Evolutionary conservation across 306 rosid genomes (phyloP), one percentile per base, ranked within the genome.

Genomic region (Vigna hirtella): DNA sequence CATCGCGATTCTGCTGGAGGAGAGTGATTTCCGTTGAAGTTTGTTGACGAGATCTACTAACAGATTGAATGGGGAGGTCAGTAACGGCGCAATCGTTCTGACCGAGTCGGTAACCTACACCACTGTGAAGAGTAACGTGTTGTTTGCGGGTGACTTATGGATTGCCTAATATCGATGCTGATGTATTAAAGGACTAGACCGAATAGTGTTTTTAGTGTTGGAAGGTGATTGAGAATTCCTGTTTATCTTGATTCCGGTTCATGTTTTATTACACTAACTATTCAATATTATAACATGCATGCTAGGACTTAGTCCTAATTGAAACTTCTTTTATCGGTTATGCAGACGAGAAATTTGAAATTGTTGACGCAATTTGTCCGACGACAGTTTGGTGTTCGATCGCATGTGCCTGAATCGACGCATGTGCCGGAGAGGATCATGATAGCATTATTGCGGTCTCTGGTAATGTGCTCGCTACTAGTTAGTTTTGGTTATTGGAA

Each of bases 191-290:
- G 80, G 98, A 95, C 47, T 83, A 84, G 9, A 89, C 98, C 0
- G 82, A 86, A 10, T 84, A 88, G 1, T 91, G 96, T 40, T 90
- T 95, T 5, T 95, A 97, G 99, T 95, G 99, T 74, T 95, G 99
- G 99, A 97, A 95, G 99, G 99, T 95, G 73, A 76, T 70, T 24
- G 0, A 13, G 5, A 3, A 63, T 51, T 63, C 12, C 0, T 64
- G 17, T 1, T 61, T 38, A 2, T 9, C 22, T 20, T 20, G 51
- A 45, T 18, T 22, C 73, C 3, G 9, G 53, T 17, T 24, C 11
- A n/a, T 70, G 5, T 15, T 15, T 52, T 28, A 9, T 0, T 38
- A 20, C 40, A 34, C 22, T 36, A 6, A 2, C 22, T 0, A 36
- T 70, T 58, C 2, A 20, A 30, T 9, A 48, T 7, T 20, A 13